Base-by-base conservation (phyloP, 1,284 basidiomycete genomes). In the Ceratobasidium sp. region DNA sequence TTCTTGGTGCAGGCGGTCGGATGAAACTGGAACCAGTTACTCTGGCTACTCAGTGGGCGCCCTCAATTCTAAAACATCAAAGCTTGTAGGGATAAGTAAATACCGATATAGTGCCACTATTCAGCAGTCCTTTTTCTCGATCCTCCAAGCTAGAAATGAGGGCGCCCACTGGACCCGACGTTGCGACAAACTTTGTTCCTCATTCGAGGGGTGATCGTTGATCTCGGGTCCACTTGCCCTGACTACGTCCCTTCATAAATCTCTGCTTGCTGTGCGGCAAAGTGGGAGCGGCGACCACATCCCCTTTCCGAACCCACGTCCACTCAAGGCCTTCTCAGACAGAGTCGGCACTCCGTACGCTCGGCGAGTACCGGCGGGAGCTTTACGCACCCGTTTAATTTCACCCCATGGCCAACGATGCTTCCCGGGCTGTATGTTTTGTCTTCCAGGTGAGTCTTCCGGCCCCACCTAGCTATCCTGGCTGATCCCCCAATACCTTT, bases 341-440 rank as follows among this genome's bases (percentile, higher is more conserved):
- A 46, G 43, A 46, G 43, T 46, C 43, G 43, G 43, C 43, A 46
- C 43, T 46, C 43, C 43, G 13, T 46, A 16, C 43, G 43, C 19
- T 46, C 43, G 43, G 43, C 43, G 43, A 46, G 4, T 46, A 46
- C 43, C 43, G 29, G 54, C 27, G 16, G 24, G 24, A 31, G 54
- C 27, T 24, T 24, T 29, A 56, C 29, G 29, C 51, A 24, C 29
- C 13, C 27, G 29, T 31, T 56, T 56, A 56, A 56, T 31, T 16
- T 31, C 24, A 16, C 29, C 11, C 13, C 31, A 69, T 69, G 66
- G 24, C 66, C n/a, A 48, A 14, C 53, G 14, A 46, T 58, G 66
- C 53, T 16, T 5, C 66, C 4, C 66, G 53, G 39, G 24, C 39
- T 14, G 54, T 69, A 43, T 69, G 27, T 69, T 69, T 69, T 31